phyloP scores from a whole-genome alignment of 2,329 filamentous ascomycete genomes.

The Penicillium sp. region DNA sequence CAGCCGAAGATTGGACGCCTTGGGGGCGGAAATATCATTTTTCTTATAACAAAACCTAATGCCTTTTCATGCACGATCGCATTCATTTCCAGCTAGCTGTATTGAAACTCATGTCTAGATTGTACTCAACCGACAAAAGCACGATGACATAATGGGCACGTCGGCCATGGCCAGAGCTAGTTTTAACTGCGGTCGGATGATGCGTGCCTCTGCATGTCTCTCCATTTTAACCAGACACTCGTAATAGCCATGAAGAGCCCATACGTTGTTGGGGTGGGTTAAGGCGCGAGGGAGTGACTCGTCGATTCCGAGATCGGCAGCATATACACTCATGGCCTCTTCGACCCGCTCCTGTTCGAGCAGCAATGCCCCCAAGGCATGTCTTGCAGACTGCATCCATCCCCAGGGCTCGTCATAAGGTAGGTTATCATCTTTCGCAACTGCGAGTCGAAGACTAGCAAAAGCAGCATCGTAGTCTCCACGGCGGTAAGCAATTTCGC shows the following conservation, averaged over 20 bases:
- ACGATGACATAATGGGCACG: constrained; percentile 62
- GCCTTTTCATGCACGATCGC: background rate
- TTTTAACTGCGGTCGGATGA: constrained; percentile 54
- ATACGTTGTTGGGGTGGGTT: constrained; percentile 73
- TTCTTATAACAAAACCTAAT: background rate
- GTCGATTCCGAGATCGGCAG: constrained; percentile 64
- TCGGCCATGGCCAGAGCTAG: constrained; percentile 60
- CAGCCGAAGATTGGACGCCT: background rate
- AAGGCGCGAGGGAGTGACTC: constrained; percentile 64
- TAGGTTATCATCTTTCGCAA: constrained; percentile 64
- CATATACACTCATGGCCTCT: constrained; percentile 61
- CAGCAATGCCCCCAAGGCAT: constrained; percentile 70
- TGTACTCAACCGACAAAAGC: constrained; percentile 54
- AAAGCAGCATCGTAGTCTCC: constrained; percentile 64
- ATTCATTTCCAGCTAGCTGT: background rate
- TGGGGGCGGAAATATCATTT: background rate
- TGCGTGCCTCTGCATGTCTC: constrained; percentile 50
- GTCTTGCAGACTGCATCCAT: constrained; percentile 75
- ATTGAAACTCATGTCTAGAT: background rate
- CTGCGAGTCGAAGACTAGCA: constrained; percentile 59
- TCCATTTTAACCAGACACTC: constrained; percentile 67
- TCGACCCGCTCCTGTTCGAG: constrained; percentile 65
- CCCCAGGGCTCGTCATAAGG: constrained; percentile 77
- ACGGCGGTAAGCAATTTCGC: constrained; percentile 72
- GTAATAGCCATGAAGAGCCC: constrained; percentile 73